Evolutionary conservation across 331 rosid species (phyloP).

Genomic region (Spiraea crenata): DNA sequence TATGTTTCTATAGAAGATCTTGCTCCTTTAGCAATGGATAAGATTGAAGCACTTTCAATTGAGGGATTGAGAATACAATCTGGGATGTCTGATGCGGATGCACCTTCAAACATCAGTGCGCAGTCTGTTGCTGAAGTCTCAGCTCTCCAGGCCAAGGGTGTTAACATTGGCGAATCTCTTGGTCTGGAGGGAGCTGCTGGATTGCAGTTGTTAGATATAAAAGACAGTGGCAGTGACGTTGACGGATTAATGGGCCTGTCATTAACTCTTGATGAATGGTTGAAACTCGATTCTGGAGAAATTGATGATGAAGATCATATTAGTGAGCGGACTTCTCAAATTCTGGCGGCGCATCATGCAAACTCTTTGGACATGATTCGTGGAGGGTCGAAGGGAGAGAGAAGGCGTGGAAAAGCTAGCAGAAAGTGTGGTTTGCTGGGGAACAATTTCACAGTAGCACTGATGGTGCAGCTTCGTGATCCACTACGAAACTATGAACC

Average conservation of each 20-base stretch:
- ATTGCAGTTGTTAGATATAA: conserved; percentile 78
- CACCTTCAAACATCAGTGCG: conserved; percentile 75
- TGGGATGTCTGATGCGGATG: conserved; percentile 80
- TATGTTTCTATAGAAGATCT: conserved; percentile 91
- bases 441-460: conserved; percentile 88
- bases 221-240: conserved; percentile 50
- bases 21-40: conserved; percentile 96
- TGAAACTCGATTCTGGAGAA: conserved; percentile 90
- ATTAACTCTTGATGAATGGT: conserved; percentile 93
- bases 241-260: conserved; percentile 93
- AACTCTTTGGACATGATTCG: conserved; percentile 75
- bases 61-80: conserved; percentile 99
- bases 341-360: conserved; percentile 97
- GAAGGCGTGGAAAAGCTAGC: conserved; percentile 59
- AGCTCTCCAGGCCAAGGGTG: conserved; percentile 71
- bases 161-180: conserved; percentile 52
- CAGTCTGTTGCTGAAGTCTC: conserved; percentile 68
- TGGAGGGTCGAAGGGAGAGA: conserved; percentile 71
- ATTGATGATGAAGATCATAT: conserved; percentile 71
- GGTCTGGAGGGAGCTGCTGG: conserved; percentile 97
- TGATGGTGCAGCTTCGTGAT: conserved; percentile 97
- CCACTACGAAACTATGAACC: conserved; percentile 85
- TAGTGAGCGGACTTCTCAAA: conserved; percentile 81
- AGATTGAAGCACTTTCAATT: conserved; percentile 96
- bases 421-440: conserved; percentile 80